Evolutionary conservation across 306 rosid species (phyloP).

Genomic region (Vigna hirtella): DNA sequence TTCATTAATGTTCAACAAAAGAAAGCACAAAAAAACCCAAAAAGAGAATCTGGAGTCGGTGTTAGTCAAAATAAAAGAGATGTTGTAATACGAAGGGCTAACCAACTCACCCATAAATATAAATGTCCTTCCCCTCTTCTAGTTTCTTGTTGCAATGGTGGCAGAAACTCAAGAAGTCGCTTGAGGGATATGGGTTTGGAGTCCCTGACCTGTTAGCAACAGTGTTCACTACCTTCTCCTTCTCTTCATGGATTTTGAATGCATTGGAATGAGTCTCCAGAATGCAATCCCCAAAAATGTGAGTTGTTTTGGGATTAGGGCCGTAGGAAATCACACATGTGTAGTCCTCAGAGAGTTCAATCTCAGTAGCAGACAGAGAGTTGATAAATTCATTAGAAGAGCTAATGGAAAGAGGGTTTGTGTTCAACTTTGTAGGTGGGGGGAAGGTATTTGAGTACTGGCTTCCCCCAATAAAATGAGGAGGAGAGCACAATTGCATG

Average conservation of each 20-base stretch:
- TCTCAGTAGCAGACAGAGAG: constrained; percentile 75
- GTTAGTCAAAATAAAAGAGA: background rate
- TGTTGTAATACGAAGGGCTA: constrained; percentile 2
- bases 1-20: too few species aligned
- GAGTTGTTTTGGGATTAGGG: constrained; percentile 81
- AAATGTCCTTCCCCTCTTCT: constrained; percentile 85
- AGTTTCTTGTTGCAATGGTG: constrained; percentile 74
- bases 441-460: constrained; percentile 45
- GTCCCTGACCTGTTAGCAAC: constrained; percentile 3
- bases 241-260: constrained; percentile 52
- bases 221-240: constrained; percentile 45
- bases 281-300: constrained; percentile 82
- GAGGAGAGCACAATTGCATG: constrained; percentile 51
- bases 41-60: too few species aligned
- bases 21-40: too few species aligned
- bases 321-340: constrained; percentile 90
- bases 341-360: constrained; percentile 91
- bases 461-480: constrained; percentile 60
- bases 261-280: constrained; percentile 64
- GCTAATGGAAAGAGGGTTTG: constrained; percentile 51
- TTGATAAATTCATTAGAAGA: constrained; percentile 53
- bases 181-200: constrained; percentile 56
- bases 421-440: constrained; percentile 34
- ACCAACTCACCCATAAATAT: constrained; percentile 74
- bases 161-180: constrained; percentile 77